phyloP scores from a whole-genome alignment of 2,329 filamentous ascomycete genomes.

The Sarocladium oryzae region DNA sequence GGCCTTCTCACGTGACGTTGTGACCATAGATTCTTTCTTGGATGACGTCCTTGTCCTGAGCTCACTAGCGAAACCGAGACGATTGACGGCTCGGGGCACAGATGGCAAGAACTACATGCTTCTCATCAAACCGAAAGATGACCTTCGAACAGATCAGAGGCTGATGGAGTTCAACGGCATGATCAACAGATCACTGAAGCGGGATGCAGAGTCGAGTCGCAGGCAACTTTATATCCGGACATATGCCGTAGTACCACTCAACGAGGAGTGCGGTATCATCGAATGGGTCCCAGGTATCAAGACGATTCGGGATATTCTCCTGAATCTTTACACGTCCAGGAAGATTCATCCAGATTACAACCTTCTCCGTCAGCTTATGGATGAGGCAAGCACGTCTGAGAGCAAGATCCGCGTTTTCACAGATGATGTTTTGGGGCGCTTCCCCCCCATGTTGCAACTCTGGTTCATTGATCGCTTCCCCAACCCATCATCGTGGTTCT shows the following conservation, averaged over 20 bases:
- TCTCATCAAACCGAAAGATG: constrained; percentile 96
- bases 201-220: constrained; percentile 83
- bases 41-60: constrained; percentile 87
- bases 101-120: constrained; percentile 86
- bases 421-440: constrained; percentile 55
- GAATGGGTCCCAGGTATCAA: constrained; percentile 98
- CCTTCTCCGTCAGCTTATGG: constrained; percentile 58
- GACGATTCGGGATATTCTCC: constrained; percentile 84
- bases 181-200: constrained; percentile 92
- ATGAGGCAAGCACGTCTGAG: constrained; percentile 50
- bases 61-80: constrained; percentile 87
- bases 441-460: constrained; percentile 77
- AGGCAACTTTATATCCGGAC: constrained; percentile 93
- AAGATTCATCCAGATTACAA: constrained; percentile 65
- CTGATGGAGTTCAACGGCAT: constrained; percentile 99
- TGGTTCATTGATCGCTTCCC: constrained; percentile 98
- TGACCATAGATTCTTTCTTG: constrained; percentile 73
- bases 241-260: constrained; percentile 92
- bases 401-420: constrained; percentile 66
- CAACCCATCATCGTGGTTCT: constrained; percentile 87
- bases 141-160: constrained; percentile 92
- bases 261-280: constrained; percentile 95
- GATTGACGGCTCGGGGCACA: constrained; percentile 79
- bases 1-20: constrained; percentile 78
- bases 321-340: constrained; percentile 69